These are phyloP conservation scores for Aspergillus campestris DNA, from an alignment of 495 filamentous ascomycete species.

Conservation along the genomic window DNA sequence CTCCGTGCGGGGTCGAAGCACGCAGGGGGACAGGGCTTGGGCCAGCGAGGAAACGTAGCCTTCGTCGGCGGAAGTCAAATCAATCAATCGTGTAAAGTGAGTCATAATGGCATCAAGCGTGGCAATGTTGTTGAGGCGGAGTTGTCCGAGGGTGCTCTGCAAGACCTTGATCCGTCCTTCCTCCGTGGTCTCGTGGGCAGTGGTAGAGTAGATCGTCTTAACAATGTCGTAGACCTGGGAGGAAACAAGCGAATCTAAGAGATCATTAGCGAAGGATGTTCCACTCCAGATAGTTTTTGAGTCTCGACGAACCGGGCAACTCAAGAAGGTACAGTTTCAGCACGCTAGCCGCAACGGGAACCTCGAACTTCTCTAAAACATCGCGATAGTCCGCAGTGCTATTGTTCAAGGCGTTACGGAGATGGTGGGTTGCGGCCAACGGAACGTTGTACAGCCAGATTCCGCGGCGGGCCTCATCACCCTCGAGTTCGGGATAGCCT, in stretches of 20 bases:
- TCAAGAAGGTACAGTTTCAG: conserved; percentile 95
- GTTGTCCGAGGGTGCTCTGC: conserved; percentile 89
- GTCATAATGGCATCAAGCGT: conserved; percentile 97
- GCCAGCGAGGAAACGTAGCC: conserved; percentile 71
- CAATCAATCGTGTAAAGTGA: conserved; percentile 94
- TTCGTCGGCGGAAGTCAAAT: conserved; percentile 93
- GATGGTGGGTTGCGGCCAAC: conserved; percentile 72
- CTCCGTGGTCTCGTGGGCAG: conserved; percentile 60
- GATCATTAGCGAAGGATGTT: conserved; percentile 5
- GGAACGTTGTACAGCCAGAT: conserved; percentile 95
- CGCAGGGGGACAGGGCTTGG: conserved; percentile 70
- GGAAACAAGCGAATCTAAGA: conserved; percentile 84
- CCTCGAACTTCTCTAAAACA: conserved; percentile 74
- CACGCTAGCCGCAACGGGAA: conserved; percentile 86
- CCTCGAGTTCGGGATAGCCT: conserved; percentile 95
- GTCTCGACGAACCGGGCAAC: conserved; percentile 63
- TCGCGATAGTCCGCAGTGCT: conserved; percentile 74
- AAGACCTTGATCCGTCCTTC: conserved; percentile 83
- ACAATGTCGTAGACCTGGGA: conserved; percentile 99
- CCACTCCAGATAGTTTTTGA: background rate
- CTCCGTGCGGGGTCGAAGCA: conserved; percentile 79
- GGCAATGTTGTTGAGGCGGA: conserved; percentile 95
- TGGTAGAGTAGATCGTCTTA: conserved; percentile 80
- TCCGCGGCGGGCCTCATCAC: conserved; percentile 82
- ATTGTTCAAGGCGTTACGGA: conserved; percentile 76